Percentiles rank a stretch among this genome's conserved stretches.
These are phyloP conservation scores for Microcyclosporella mali DNA, from an alignment of 2,329 filamentous ascomycete genomes.

Conservation along the genomic window DNA sequence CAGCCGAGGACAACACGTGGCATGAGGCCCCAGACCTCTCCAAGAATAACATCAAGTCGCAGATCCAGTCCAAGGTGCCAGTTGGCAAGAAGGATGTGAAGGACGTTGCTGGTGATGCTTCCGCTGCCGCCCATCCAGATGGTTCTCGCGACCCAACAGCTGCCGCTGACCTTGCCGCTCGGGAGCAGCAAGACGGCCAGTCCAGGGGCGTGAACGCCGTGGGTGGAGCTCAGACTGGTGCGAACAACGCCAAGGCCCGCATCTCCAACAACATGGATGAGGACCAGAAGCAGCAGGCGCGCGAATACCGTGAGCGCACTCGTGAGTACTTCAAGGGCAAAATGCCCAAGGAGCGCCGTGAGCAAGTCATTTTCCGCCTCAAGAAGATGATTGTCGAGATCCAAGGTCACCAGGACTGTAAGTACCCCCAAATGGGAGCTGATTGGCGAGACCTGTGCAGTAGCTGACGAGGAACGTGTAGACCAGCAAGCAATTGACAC, in stretches of 20 bases:
- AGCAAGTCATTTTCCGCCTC: constrained; percentile 83
- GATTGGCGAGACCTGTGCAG: background rate
- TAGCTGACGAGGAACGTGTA: constrained; percentile 32
- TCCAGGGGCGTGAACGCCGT: constrained; percentile 48
- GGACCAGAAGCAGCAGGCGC: constrained; percentile 46
- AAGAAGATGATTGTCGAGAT: constrained; percentile 99
- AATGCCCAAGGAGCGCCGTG: constrained; percentile 84
- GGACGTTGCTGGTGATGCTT: constrained; percentile 54
- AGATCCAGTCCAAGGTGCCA: constrained; percentile 56
- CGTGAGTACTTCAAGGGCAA: constrained; percentile 77
- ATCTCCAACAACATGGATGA: constrained; percentile 57
- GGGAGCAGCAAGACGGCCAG: constrained; percentile 46
- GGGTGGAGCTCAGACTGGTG: constrained; percentile 44
- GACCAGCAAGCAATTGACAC: constrained; percentile 86
- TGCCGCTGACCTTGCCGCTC: constrained; percentile 47
- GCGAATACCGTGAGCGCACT: constrained; percentile 45
- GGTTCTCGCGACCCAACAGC: constrained; percentile 51
- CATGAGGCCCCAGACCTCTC: constrained; percentile 53
- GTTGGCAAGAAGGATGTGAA: constrained; percentile 54
- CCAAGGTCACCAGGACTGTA: constrained; percentile 86
- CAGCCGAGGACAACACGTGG: constrained; percentile 89
- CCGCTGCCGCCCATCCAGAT: constrained; percentile 50
- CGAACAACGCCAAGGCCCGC: constrained; percentile 48
- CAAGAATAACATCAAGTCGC: constrained; percentile 63
- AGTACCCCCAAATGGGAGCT: constrained; percentile 24